Conservation (phyloP, 2,329 filamentous ascomycete species). For the Paraconiothyrium sp. region DNA sequence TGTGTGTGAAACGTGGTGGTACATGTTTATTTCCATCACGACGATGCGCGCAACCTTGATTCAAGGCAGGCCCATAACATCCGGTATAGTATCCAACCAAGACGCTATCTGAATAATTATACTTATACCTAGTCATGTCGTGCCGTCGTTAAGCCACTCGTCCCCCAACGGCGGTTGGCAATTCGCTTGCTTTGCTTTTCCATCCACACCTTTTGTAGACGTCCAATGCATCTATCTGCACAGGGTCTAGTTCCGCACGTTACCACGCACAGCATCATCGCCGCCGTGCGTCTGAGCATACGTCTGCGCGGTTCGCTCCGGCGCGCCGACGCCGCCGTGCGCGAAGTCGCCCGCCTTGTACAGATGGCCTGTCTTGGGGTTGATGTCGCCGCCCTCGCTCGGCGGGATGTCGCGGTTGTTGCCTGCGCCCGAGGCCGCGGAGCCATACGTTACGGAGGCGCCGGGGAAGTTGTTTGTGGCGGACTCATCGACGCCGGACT, state of each 20-base stretch:
- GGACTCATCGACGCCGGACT: slow-evolving; percentile 58
- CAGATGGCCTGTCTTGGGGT: slow-evolving; percentile 51
- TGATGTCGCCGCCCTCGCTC: slow-evolving; percentile 56
- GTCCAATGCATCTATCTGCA: neutral
- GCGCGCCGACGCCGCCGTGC: slow-evolving; percentile 56
- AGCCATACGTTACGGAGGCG: slow-evolving; percentile 54
- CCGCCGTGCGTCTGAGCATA: slow-evolving; percentile 52
- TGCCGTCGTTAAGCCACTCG: no score
- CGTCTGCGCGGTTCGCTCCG: slow-evolving; percentile 55
- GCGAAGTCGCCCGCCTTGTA: slow-evolving; percentile 59
- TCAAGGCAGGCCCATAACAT: no score
- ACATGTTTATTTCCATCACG: no score
- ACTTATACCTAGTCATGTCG: no score
- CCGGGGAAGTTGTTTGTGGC: slow-evolving; percentile 57
- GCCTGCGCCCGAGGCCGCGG: slow-evolving; percentile 54
- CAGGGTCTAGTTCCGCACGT: slow-evolving; percentile 45
- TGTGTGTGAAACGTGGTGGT: no score
- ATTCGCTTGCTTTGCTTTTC: neutral
- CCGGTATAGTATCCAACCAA: no score
- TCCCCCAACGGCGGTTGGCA: no score
- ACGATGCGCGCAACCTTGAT: no score
- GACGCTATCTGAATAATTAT: no score
- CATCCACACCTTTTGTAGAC: neutral
- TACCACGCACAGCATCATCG: slow-evolving; percentile 52
- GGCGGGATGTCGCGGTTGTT: slow-evolving; percentile 60